A percentile compares a stretch with the other conserved stretches of the same genome.
Conservation (phyloP, 192 early-diverging fungal genomes). For the Jimgerdemannia lactiflua region DNA sequence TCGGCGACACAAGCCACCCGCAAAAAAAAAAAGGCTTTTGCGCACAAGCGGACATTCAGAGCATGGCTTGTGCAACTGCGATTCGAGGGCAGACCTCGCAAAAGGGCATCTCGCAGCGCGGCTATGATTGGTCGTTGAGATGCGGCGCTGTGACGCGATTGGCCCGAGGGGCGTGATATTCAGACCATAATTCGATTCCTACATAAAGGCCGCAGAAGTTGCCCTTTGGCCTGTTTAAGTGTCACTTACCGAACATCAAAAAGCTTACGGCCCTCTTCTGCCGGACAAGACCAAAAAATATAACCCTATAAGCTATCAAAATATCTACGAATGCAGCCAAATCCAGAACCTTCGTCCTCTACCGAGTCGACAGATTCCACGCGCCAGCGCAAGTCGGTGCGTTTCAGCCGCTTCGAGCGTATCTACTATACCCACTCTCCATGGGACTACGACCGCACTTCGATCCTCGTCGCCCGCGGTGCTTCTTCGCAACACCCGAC, state of each 20-base stretch:
- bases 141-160: neutral
- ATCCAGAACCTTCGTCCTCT: neutral
- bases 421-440: conserved; percentile 20
- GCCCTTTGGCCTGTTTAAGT: neutral
- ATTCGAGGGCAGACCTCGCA: no score
- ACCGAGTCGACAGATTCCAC: neutral
- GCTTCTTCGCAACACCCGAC: neutral
- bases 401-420: conserved; percentile 21
- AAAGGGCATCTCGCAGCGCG: neutral
- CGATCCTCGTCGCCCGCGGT: neutral
- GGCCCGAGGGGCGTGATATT: neutral
- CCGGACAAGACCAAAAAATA: neutral
- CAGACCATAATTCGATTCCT: neutral
- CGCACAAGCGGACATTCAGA: no score
- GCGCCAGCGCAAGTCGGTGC: conserved; percentile 9
- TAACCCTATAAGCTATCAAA: neutral
- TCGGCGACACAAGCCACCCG: no score
- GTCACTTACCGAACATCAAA: neutral
- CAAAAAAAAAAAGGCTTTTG: no score
- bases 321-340: neutral
- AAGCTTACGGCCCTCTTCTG: neutral
- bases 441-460: conserved; percentile 16
- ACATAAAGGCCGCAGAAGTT: neutral
- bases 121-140: neutral
- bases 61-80: no score